phyloP scores from a whole-genome alignment of 352 stramenopile species.

The Detonula confervacea region DNA sequence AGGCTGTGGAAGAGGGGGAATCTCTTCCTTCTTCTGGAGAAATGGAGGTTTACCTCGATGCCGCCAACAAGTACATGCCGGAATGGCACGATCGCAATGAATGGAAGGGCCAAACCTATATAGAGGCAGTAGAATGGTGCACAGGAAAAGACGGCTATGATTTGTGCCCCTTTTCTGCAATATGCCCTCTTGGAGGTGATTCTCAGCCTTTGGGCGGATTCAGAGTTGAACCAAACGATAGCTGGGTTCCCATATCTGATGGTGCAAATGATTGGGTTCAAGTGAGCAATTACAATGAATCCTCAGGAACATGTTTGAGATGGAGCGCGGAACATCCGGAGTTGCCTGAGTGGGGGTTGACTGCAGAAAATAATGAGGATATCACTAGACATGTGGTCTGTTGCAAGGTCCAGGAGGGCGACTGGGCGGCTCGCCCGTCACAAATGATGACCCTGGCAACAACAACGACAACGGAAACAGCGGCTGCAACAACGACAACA shows the following conservation, averaged over 20 bases:
- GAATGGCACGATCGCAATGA: background rate
- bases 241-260: constrained; percentile 21
- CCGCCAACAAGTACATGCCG: background rate
- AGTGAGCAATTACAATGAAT: background rate
- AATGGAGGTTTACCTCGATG: background rate
- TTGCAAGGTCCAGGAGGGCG: background rate
- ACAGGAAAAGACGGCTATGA: background rate
- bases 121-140: constrained; percentile 16
- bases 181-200: constrained; percentile 5
- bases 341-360: constrained; percentile 2
- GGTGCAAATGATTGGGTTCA: constrained; percentile 23
- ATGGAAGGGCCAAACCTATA: background rate
- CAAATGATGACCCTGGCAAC: too few relatives aligned
- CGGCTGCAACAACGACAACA: background rate
- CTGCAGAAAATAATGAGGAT: background rate
- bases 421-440: too few relatives aligned
- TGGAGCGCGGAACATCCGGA: background rate
- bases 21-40: constrained; percentile 1
- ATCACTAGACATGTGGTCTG: constrained; percentile 8
- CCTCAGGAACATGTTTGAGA: background rate
- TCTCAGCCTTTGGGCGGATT: constrained; percentile 4
- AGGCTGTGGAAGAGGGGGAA: too few relatives aligned
- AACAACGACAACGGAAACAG: too few relatives aligned
- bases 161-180: constrained; percentile 1
- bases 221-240: too few relatives aligned